phyloP scores from a whole-genome alignment of 2,329 filamentous ascomycete species.

The Dothideomycetidae sp. region DNA sequence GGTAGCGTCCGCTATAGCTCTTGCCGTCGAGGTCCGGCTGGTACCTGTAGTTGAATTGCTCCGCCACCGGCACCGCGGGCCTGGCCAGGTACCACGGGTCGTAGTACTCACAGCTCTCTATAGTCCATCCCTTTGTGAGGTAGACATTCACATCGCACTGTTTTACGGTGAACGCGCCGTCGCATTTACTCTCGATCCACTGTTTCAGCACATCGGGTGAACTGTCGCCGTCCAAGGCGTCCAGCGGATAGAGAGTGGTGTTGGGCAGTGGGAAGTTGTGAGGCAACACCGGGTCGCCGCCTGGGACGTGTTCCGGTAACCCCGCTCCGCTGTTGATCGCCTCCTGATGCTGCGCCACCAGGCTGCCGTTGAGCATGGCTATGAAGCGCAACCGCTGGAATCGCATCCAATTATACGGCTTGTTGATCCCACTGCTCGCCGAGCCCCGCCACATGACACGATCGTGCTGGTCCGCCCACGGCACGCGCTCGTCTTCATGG shows the following conservation, averaged over 20 bases:
- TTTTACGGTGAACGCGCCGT: slow-evolving; percentile 1
- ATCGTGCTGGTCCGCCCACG: too few species aligned
- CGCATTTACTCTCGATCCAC: not conserved
- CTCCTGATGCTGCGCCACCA: slow-evolving; percentile 36
- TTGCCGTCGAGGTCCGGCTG: slow-evolving; percentile 64
- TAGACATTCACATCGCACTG: too few species aligned
- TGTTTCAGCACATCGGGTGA: not conserved
- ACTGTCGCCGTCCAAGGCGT: slow-evolving; percentile 21
- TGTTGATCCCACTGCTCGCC: too few species aligned
- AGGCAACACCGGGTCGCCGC: slow-evolving; percentile 25
- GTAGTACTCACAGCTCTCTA: not conserved
- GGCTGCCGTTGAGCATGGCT: slow-evolving; percentile 55
- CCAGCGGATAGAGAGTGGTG: slow-evolving; percentile 27
- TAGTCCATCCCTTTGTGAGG: not conserved
- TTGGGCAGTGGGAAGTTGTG: slow-evolving; percentile 23
- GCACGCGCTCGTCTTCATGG: too few species aligned
- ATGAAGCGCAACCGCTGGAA: slow-evolving; percentile 66
- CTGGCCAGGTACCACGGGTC: not conserved
- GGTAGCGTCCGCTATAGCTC: slow-evolving; percentile 25
- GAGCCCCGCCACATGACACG: too few species aligned
- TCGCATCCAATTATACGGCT: too few species aligned
- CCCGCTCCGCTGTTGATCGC: too few species aligned
- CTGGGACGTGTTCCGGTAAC: too few species aligned
- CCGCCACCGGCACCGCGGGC: slow-evolving; percentile 21
- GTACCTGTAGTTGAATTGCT: slow-evolving; percentile 44